A percentile compares a stretch with the other conserved stretches of the same genome.
These are phyloP conservation scores for Lecanicillium sp. DNA, from an alignment of 2,329 filamentous ascomycete species.

Conservation along the genomic window DNA sequence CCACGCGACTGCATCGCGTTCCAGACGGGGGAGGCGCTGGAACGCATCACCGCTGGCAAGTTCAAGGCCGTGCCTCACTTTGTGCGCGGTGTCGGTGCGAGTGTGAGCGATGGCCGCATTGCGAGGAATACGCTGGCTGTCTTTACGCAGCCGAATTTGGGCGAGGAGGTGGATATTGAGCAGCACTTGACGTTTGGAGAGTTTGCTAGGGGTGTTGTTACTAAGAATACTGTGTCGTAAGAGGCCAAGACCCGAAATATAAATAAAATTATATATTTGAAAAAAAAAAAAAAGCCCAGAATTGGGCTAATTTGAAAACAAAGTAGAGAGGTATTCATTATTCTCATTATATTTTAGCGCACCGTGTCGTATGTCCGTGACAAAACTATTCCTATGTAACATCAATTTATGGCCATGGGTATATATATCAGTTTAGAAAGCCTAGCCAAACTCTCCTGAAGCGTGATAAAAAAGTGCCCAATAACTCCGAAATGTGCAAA, in stretches of 20 bases:
- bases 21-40: slow-evolving; percentile 87
- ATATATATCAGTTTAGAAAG: no score
- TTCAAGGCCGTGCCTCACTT: slow-evolving; percentile 97
- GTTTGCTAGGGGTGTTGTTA: slow-evolving; percentile 57
- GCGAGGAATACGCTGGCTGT: slow-evolving; percentile 87
- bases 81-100: slow-evolving; percentile 65
- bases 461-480: no score
- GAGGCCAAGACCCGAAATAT: no score
- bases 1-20: slow-evolving; percentile 89
- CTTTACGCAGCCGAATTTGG: slow-evolving; percentile 93
- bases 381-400: no score
- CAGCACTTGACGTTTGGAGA: slow-evolving; percentile 64
- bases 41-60: slow-evolving; percentile 81
- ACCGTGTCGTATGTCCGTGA: no score
- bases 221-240: slow-evolving; percentile 50
- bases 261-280: slow-evolving; percentile 1
- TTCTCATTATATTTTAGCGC: no score
- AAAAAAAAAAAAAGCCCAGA: not conserved
- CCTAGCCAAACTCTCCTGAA: no score
- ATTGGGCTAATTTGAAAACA: no score
- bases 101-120: slow-evolving; percentile 42
- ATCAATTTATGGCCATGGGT: no score
- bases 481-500: no score
- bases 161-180: slow-evolving; percentile 64
- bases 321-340: no score